These are phyloP conservation scores for Salix dunnii DNA, from an alignment of 345 rosid genomes.

Conservation along the genomic window DNA sequence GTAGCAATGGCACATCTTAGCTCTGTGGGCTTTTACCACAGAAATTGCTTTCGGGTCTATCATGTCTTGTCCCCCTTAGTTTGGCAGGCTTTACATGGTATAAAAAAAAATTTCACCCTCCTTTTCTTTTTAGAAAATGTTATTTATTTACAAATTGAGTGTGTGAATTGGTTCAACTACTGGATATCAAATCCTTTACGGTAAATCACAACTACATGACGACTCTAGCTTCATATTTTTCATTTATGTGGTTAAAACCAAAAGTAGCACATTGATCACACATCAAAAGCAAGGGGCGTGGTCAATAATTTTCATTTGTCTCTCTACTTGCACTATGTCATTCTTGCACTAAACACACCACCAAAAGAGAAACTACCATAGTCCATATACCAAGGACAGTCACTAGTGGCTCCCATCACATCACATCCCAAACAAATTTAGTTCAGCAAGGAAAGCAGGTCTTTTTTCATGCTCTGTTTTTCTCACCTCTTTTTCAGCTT, in stretches of 20 bases:
- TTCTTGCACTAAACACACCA: background rate
- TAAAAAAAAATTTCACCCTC: background rate
- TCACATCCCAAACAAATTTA: background rate
- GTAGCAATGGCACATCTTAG: background rate
- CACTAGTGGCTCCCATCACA: background rate
- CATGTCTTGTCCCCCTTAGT: constrained; percentile 24
- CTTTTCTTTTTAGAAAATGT: background rate
- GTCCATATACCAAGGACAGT: background rate
- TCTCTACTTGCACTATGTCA: background rate
- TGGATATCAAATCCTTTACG: background rate
- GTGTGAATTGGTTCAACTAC: background rate
- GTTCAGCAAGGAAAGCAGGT: background rate
- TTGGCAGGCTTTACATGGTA: constrained; percentile 17
- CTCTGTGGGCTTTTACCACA: constrained; percentile 4
- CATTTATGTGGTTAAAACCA: background rate
- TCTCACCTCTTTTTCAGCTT: background rate
- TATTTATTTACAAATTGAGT: background rate
- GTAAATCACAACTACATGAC: background rate
- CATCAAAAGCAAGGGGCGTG: background rate
- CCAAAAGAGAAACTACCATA: background rate
- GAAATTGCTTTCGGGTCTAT: constrained; percentile 13
- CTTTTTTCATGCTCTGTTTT: background rate
- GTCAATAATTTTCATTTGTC: background rate
- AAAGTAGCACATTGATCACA: background rate
- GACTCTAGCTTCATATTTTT: background rate